Evolutionary conservation across 352 stramenopile species (phyloP).

Genomic region (Lagenidium giganteum): DNA sequence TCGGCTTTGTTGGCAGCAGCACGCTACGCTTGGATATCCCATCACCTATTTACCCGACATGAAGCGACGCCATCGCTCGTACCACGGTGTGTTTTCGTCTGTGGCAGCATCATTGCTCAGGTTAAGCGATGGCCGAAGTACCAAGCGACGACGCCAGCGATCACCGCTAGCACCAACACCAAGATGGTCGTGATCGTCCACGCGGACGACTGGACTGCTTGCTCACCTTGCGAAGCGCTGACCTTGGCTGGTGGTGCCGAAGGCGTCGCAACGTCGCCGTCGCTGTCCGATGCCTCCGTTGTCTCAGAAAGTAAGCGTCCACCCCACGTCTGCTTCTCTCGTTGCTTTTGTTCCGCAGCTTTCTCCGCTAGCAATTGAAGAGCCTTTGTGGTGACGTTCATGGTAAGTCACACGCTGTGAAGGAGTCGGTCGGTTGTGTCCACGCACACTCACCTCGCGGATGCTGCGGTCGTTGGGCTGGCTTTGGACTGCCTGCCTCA

Average conservation of each 20-base stretch:
- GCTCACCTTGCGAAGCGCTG: neutral
- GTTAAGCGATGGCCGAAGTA: no score
- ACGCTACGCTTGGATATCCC: neutral
- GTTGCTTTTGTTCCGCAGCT: constrained; percentile 32
- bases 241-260: neutral
- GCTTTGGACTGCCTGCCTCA: constrained; percentile 39
- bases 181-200: constrained; percentile 6
- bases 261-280: no score
- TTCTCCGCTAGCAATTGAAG: constrained; percentile 31
- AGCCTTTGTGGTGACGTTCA: no score
- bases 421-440: neutral
- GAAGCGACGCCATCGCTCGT: constrained; percentile 4
- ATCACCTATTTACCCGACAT: constrained; percentile 7
- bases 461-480: constrained; percentile 57
- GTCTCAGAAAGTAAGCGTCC: constrained; percentile 29
- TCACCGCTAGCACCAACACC: constrained; percentile 11
- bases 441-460: no score
- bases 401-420: neutral
- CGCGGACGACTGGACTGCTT: neutral
- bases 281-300: no score
- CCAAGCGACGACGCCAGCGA: constrained; percentile 5
- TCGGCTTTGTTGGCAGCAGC: no score
- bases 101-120: constrained; percentile 15
- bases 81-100: constrained; percentile 2
- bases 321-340: constrained; percentile 59